phyloP scores from a whole-genome alignment of 306 rosid genomes.

The Vigna nakashimae region DNA sequence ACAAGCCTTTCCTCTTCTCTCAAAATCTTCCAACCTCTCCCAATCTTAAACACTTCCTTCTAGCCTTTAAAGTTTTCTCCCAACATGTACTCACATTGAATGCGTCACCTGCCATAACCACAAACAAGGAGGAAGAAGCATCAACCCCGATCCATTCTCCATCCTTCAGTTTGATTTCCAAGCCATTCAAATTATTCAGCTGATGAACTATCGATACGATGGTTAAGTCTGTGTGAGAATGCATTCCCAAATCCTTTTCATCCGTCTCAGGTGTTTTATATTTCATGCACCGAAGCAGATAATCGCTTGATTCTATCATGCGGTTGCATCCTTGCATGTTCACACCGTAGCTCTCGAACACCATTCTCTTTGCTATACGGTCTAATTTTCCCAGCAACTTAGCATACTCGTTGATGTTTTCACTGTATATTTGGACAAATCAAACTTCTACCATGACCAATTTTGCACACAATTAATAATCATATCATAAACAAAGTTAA shows the following conservation, averaged over 20 bases:
- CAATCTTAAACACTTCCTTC: too few relatives aligned
- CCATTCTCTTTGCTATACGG: conserved; percentile 42
- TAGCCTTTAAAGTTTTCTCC: too few relatives aligned
- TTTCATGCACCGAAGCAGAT: conserved; percentile 45
- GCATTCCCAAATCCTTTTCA: conserved; percentile 42
- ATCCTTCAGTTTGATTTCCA: conserved; percentile 47
- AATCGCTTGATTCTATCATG: conserved; percentile 38
- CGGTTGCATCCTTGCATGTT: conserved; percentile 30
- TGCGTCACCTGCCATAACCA: conserved; percentile 56
- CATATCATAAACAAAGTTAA: conserved; percentile 4
- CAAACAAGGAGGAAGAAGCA: conserved; percentile 38
- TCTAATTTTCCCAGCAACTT: conserved; percentile 44
- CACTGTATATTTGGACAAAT: conserved; percentile 33
- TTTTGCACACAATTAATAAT: not conserved
- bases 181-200: conserved; percentile 45
- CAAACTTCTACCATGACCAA: not conserved
- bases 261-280: conserved; percentile 35
- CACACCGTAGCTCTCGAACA: conserved; percentile 57
- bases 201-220: conserved; percentile 43
- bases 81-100: conserved; percentile 41
- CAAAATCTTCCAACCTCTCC: too few relatives aligned
- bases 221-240: conserved; percentile 48
- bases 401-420: conserved; percentile 31
- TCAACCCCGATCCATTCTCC: conserved; percentile 45
- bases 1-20: too few relatives aligned